Conservation (phyloP, 352 stramenopile species). For the Elongisporangium anandrum region DNA sequence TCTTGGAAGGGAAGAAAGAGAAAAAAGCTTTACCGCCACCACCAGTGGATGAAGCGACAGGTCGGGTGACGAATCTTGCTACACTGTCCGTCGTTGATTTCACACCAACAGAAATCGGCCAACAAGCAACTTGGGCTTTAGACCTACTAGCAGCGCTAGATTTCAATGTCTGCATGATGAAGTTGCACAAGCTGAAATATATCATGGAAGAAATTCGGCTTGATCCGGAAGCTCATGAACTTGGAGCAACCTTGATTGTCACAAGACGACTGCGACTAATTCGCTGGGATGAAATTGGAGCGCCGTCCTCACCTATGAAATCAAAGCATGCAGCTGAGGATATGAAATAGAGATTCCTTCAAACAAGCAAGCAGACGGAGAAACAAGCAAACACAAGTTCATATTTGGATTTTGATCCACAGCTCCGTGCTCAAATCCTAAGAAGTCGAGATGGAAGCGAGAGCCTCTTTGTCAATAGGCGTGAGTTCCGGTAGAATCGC, state of each 20-base stretch:
- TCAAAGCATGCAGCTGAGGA: conserved; percentile 8
- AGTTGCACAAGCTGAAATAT: conserved; percentile 67
- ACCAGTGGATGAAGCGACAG: conserved; percentile 18
- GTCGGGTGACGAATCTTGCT: conserved; percentile 26
- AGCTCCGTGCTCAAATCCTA: conserved; percentile 1
- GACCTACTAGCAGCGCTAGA: conserved; percentile 58
- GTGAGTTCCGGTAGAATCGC: conserved; percentile 70
- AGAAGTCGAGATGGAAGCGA: conserved; percentile 40
- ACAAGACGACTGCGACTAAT: conserved; percentile 59
- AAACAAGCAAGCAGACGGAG: neutral
- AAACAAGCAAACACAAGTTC: neutral
- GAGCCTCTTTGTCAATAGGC: conserved; percentile 55
- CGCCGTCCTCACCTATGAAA: conserved; percentile 22
- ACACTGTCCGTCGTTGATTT: conserved; percentile 57
- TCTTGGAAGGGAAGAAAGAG: conserved; percentile 26
- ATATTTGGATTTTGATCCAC: neutral
- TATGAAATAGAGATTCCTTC: too few species aligned
- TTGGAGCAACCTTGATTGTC: conserved; percentile 54
- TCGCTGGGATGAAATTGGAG: conserved; percentile 51
- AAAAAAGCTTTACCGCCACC: conserved; percentile 12
- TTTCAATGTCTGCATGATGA: conserved; percentile 74
- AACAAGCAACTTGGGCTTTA: conserved; percentile 70
- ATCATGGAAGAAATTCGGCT: conserved; percentile 65
- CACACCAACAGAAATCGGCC: conserved; percentile 56
- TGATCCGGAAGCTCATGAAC: conserved; percentile 48